These are phyloP conservation scores for Sporothrix schenckii DNA, from an alignment of 2,329 filamentous ascomycete species.

Conservation along the genomic window DNA sequence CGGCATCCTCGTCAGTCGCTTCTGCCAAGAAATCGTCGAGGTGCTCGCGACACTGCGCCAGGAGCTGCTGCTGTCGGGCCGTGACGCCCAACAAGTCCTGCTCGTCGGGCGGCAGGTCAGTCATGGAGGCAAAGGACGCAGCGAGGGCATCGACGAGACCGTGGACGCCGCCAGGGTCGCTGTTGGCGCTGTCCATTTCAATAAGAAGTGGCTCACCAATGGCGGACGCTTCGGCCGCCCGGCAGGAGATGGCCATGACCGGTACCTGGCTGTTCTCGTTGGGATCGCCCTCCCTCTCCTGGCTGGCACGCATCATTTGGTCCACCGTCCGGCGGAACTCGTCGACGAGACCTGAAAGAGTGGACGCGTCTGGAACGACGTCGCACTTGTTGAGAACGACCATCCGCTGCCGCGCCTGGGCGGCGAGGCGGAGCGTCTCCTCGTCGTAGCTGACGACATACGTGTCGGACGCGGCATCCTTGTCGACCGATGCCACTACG, in stretches of 20 bases:
- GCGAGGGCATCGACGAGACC: slow-evolving; percentile 71
- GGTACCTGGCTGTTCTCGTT: slow-evolving; percentile 17
- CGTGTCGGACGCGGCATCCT: slow-evolving; percentile 40
- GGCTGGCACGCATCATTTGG: not conserved
- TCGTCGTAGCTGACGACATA: slow-evolving; percentile 54
- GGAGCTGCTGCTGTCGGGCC: slow-evolving; percentile 81
- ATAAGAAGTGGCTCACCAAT: not conserved
- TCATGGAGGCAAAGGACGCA: slow-evolving; percentile 70
- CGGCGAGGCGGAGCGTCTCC: slow-evolving; percentile 60
- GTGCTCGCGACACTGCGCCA: slow-evolving; percentile 71
- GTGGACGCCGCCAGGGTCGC: slow-evolving; percentile 64
- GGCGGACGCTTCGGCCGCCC: slow-evolving; percentile 16
- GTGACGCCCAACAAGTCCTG: slow-evolving; percentile 88
- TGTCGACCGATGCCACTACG: slow-evolving; percentile 75
- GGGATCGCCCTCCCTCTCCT: slow-evolving; percentile 5
- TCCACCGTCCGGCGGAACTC: slow-evolving; percentile 43
- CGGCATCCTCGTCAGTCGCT: slow-evolving; percentile 47
- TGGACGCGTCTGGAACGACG: slow-evolving; percentile 42
- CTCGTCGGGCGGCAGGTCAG: slow-evolving; percentile 69
- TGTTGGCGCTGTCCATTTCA: not conserved
- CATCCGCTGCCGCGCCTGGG: slow-evolving; percentile 53
- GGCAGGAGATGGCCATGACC: slow-evolving; percentile 32
- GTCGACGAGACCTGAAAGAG: slow-evolving; percentile 44
- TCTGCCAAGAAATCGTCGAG: slow-evolving; percentile 73
- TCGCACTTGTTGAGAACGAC: slow-evolving; percentile 68